phyloP scores from a whole-genome alignment of 202 grass and related monocot genomes.

The Schoenoplectus tabernaemontani region DNA sequence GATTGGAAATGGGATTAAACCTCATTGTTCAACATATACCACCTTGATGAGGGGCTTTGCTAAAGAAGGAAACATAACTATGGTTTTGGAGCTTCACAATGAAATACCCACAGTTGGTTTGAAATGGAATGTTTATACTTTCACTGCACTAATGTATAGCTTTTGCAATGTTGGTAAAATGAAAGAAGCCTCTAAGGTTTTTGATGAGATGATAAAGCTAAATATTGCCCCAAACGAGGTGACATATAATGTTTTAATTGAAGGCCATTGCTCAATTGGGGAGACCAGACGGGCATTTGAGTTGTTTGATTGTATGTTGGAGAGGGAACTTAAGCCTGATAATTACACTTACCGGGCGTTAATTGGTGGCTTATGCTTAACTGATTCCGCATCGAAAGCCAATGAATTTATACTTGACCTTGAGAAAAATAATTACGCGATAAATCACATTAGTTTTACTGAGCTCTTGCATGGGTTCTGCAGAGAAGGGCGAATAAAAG shows the following conservation, averaged over 20 bases:
- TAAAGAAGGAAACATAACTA: constrained; percentile 43
- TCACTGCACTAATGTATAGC: constrained; percentile 74
- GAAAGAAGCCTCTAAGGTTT: constrained; percentile 54
- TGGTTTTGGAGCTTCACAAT: constrained; percentile 47
- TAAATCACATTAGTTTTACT: constrained; percentile 74
- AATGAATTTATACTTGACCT: constrained; percentile 57
- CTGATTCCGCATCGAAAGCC: constrained; percentile 34
- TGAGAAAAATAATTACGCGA: constrained; percentile 16
- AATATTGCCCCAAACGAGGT: constrained; percentile 58
- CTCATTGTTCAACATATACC: constrained; percentile 52
- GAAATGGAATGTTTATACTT: constrained; percentile 53
- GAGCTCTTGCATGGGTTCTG: constrained; percentile 66
- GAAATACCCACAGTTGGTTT: constrained; percentile 49
- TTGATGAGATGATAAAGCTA: constrained; percentile 52
- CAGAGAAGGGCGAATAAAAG: constrained; percentile 53
- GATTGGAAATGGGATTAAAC: constrained; percentile 41
- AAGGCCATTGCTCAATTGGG: constrained; percentile 56
- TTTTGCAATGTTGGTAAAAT: constrained; percentile 64
- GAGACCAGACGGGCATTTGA: constrained; percentile 59
- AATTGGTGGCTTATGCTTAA: constrained; percentile 57
- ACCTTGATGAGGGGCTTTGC: constrained; percentile 57
- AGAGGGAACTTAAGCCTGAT: constrained; percentile 53
- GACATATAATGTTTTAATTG: constrained; percentile 88
- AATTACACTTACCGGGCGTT: constrained; percentile 78
- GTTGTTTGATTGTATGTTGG: constrained; percentile 69